Evolutionary conservation across 106 monocot genomes (phyloP), one percentile per base, ranked within the genome.

Genomic region (Dendrobium catenatum): DNA sequence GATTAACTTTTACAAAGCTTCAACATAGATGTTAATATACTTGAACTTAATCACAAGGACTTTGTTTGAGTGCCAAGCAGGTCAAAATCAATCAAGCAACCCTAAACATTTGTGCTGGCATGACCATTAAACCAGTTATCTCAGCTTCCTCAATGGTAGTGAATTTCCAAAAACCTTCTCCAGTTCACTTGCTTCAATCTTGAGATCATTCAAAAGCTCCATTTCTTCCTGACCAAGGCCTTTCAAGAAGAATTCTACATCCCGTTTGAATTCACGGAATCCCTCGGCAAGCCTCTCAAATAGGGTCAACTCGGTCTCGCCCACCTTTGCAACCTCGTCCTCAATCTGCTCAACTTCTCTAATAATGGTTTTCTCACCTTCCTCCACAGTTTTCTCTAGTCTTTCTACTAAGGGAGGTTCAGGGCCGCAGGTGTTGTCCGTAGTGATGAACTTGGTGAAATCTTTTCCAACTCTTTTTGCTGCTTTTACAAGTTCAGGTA

Each of bases 321-420:
- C 96, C 1, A 92, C 84, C 81, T 86, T 85, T 73, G 87, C 87
- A 2, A 94, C 94, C 84, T 92, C 90, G 0, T 66, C 88, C 68
- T 92, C 90, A 46, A 95, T 86, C 79, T 85, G 87, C 61, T 92
- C 90, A 2, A 94, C 96, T 80, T 96, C 96, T 75, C 86, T 94
- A n/a, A 96, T 82, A 43, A 94, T 87, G 1, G 86, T 92, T 83
- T 88, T 90, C 85, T 96, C 96, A 13, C 96, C 96, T 80, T 87
- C 90, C 68, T 96, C 96, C 33, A 96, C 96, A 1, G 96, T 96
- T 75, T 85, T 96, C 81, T 96, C 96, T 22, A 96, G 40, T 77
- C 96, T 90, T 80, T 96, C 92, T 0, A 89, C 94, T 4, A 96
- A 88, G 31, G 96, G 96, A 16, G 94, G 94, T 68, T 96, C 96